These are phyloP conservation scores for Calonectria henricotiae DNA, from an alignment of 2,329 filamentous ascomycete genomes.

Conservation along the genomic window DNA sequence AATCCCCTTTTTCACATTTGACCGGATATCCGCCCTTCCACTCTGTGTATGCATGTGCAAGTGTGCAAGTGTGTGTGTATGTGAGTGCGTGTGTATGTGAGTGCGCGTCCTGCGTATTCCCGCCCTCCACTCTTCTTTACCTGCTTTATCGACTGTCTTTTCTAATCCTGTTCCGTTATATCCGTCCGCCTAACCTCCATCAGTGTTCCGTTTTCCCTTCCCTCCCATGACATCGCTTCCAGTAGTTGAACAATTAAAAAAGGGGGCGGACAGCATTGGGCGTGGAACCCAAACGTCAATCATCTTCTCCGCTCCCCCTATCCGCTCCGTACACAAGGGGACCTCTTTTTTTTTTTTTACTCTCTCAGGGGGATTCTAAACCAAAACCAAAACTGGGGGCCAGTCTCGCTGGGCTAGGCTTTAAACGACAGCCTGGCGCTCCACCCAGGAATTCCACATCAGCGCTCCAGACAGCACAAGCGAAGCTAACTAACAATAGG, in stretches of 20 bases:
- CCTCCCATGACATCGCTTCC: neutral
- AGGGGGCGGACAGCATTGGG: conserved; percentile 9
- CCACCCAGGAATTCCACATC: conserved; percentile 26
- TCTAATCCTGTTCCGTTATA: conserved; percentile 16
- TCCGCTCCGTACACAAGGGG: conserved; percentile 14
- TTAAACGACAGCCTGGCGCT: conserved; percentile 16
- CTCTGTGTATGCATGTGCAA: conserved; percentile 9
- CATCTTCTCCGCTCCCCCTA: conserved; percentile 26
- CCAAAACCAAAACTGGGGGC: conserved; percentile 22
- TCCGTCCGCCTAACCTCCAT: conserved; percentile 2
- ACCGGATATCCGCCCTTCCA: conserved; percentile 24
- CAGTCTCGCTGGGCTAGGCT: conserved; percentile 13
- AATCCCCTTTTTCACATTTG: conserved; percentile 19
- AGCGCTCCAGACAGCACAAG: conserved; percentile 24
- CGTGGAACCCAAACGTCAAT: conserved; percentile 23
- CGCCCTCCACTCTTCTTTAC: conserved; percentile 8
- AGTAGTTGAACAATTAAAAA: conserved; percentile 14
- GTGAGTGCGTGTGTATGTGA: neutral
- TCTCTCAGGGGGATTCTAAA: conserved; percentile 18
- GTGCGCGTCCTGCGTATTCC: conserved; percentile 23
- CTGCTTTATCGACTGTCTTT: neutral
- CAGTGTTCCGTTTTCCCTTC: too few relatives aligned
- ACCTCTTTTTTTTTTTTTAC: conserved; percentile 12
- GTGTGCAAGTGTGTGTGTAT: neutral
- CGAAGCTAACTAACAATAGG: conserved; percentile 20